A percentile compares a stretch with the other conserved stretches of the same genome.
Conservation (phyloP, 768 basidiomycete species). For the Tephrocybe sp. region DNA sequence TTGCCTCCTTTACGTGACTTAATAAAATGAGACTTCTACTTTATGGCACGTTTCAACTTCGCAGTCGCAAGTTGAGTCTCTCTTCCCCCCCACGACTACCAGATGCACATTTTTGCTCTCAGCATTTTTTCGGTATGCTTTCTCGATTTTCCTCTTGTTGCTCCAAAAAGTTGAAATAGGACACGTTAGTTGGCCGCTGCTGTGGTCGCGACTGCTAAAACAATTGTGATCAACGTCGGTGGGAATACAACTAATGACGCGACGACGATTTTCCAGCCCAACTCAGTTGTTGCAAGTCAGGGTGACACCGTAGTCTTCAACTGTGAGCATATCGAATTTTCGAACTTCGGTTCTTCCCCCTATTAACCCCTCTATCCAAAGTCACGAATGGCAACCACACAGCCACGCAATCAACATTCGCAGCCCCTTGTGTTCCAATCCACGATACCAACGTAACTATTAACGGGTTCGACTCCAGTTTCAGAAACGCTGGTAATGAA, state of each 20-base stretch:
- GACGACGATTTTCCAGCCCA: constrained; percentile 46
- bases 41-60: no score
- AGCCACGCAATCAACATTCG: constrained; percentile 58
- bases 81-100: background rate
- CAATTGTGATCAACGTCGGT: constrained; percentile 45
- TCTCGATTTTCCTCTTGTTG: background rate
- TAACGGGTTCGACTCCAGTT: constrained; percentile 60
- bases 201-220: constrained; percentile 29
- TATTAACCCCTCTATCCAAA: constrained; percentile 24
- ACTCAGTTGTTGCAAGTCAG: constrained; percentile 38
- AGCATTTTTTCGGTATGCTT: constrained; percentile 7
- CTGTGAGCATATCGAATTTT: constrained; percentile 33
- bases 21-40: no score
- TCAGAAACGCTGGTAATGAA: constrained; percentile 49
- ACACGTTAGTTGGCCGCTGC: background rate
- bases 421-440: constrained; percentile 50
- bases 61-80: background rate
- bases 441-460: constrained; percentile 46
- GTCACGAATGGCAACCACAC: constrained; percentile 55
- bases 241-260: constrained; percentile 44
- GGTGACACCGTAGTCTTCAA: constrained; percentile 59
- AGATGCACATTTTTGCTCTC: constrained; percentile 4
- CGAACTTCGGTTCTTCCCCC: background rate
- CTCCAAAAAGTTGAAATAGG: background rate
- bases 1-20: background rate